Evolutionary conservation across 768 basidiomycete species (phyloP), one percentile per base, ranked within the genome.

Genomic region (Hemileccinum impolitum): DNA sequence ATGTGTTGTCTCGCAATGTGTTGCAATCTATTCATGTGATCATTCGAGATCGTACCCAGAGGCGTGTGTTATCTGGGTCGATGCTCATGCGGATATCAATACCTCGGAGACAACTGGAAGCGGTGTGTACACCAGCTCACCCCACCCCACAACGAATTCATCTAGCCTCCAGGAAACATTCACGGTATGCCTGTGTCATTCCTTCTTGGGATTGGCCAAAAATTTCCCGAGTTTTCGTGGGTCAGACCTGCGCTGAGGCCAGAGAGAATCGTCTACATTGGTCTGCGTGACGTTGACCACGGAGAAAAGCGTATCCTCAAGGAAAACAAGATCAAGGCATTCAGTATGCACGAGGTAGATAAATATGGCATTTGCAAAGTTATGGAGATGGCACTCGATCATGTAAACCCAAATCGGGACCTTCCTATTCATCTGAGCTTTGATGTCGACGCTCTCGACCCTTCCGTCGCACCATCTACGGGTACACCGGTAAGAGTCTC

Each of bases 141-240:
- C 11, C 17, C 37, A 34, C 11, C 25, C 34, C 46, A 23, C 54
- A 52, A 8, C 11, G 2, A 4, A 17, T 37, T 23, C 28, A 62
- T 34, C 25, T 8, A 9, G 14, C 32, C 15, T 8, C 31, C 63
- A 79, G 95, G 95, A 26, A 97, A 98, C 70, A 85, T 99, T 39
- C 96, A 99, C 70, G 96, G 96, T 53, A 97, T 96, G 87, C 96
- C 96, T 18, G 80, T 98, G 38, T 91, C 96, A 6, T 98, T 98
- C 80, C 81, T 99, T 43, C 47, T 84, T 72, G 82, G 75, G 66
- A 54, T 75, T 30, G 71, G 69, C 34, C 56, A 65, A 30, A 64
- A 65, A 25, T 35, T 74, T 35, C 61, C 72, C 50, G 70, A 74
- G 50, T 82, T 78, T 61, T 60, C 68, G 38, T 86, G 85, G 82